Base-by-base conservation (phyloP, 2,329 filamentous ascomycete genomes). In the Ceratocystis destructans region DNA sequence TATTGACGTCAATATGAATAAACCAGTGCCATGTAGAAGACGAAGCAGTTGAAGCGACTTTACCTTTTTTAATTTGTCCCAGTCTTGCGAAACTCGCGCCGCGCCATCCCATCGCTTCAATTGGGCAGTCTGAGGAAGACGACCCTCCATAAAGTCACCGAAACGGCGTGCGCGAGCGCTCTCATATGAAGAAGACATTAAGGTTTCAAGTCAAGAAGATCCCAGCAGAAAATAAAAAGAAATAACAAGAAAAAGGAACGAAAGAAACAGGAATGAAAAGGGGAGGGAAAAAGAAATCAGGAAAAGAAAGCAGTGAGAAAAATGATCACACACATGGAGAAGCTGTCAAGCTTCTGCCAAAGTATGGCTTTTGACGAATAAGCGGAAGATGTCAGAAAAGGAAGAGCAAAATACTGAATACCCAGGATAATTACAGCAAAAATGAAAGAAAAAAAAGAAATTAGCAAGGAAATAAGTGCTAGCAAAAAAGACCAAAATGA, bases 21-120 rank as follows among this genome's bases (percentile, higher is more conserved):
- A 59, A 10, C 12, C 48, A 12, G 41, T 8, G 28, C 69, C n/a
- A 59, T 41, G n/a, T 46, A 28, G 6, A 37, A 72, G 12, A 70
- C 20, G 8, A 57, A 61, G 45, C 28, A 15, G 25, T 22, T 25
- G 28, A 46, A 62, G 53, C 5, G 33, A 31, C n/a, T 17, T 59
- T 72, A 82, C 81, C 72, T 76, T 77, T 70, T 76, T 76, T 50
- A 82, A 70, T 44, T 73, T 75, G 65, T 82, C 77, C 81, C 81
- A 83, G 17, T 74, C 70, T 15, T 72, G 70, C 64, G 73, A 77
- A 0, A 76, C 75, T 69, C 75, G 76, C 17, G 78, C 76, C 37
- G 75, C 76, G 64, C 81, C 81, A 69, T 83, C 79, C 79, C 80
- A 83, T 69, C 78, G 76, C 72, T 76, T 77, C n/a, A 82, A 71